Percentiles rank a stretch among this genome's conserved stretches.
phyloP scores from a whole-genome alignment of 345 rosid genomes.

The Acer negundo region DNA sequence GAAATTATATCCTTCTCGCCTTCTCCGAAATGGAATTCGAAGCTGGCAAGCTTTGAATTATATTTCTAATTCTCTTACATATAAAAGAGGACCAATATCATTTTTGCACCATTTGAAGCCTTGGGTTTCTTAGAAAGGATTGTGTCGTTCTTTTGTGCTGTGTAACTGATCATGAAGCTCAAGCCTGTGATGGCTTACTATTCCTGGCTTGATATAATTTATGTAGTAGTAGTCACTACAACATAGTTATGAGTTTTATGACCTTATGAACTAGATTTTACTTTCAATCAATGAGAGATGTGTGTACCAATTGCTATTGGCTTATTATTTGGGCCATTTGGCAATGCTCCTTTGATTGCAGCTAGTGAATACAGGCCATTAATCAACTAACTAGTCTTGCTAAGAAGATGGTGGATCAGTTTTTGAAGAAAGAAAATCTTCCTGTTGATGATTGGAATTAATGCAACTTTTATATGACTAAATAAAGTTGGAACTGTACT shows the following conservation, averaged over 20 bases:
- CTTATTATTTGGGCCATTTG: neutral
- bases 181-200: neutral
- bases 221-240: neutral
- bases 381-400: neutral
- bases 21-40: neutral
- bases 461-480: neutral
- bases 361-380: neutral
- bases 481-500: neutral
- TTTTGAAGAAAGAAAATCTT: conserved; percentile 3
- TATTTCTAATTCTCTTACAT: conserved; percentile 5
- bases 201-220: neutral
- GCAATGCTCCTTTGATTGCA: neutral
- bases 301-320: neutral
- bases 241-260: neutral
- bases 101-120: neutral
- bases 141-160: neutral
- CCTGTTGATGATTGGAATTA: neutral
- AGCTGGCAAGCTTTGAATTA: neutral
- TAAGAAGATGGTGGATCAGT: neutral
- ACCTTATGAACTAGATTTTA: neutral
- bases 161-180: neutral
- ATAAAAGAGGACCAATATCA: neutral
- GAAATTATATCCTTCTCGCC: neutral
- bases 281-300: neutral
- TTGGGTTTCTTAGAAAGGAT: neutral